Percentiles rank a stretch among this genome's conserved stretches.
phyloP scores from a whole-genome alignment of 305 asterid species.

The Caryopteris hybrid region DNA sequence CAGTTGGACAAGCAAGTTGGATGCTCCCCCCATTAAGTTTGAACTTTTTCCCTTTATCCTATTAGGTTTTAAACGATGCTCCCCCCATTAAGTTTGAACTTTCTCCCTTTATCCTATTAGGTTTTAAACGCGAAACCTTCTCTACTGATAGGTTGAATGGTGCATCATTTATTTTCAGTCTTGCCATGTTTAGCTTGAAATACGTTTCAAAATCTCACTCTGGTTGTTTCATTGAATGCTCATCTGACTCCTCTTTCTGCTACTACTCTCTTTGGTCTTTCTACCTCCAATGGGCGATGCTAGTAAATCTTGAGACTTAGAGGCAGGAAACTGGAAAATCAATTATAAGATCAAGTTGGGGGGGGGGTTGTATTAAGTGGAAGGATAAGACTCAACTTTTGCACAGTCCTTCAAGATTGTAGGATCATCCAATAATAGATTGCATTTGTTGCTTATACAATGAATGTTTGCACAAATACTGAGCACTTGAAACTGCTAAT shows the following conservation, averaged over 20 bases:
- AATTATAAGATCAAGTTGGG: background rate
- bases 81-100: background rate
- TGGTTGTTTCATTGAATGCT: background rate
- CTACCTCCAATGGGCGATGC: background rate
- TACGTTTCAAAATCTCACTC: background rate
- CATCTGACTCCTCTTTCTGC: background rate
- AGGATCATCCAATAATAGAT: background rate
- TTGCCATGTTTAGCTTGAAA: background rate
- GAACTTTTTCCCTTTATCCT: background rate
- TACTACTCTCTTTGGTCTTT: background rate
- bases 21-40: background rate
- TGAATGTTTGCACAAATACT: background rate
- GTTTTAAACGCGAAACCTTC: background rate
- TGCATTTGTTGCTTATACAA: background rate
- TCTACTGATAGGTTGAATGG: background rate
- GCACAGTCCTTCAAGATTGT: background rate
- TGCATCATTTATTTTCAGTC: background rate
- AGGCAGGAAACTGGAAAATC: background rate
- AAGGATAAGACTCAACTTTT: background rate
- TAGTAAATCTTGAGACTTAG: background rate
- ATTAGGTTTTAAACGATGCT: background rate
- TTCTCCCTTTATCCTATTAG: background rate
- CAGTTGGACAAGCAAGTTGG: background rate
- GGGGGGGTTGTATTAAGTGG: background rate
- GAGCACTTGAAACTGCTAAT: background rate